Base-by-base conservation (phyloP, 805 yeast genomes). In the Geotrichum ghanense region DNA sequence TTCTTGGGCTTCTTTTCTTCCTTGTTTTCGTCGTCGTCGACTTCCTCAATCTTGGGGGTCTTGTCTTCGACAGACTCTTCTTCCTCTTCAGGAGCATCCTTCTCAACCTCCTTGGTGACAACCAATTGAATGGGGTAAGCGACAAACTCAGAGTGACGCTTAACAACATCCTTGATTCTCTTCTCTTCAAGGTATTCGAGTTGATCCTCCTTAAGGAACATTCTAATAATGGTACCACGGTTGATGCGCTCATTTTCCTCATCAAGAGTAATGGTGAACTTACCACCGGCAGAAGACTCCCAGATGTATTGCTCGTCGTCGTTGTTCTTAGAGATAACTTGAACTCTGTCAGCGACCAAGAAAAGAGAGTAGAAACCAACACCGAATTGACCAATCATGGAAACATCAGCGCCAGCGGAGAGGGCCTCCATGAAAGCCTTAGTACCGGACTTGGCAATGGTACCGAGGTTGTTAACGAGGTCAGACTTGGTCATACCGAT, bases 311-410 rank as follows among this genome's bases (percentile, higher is more conserved):
- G 99, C 70, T 92, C 97, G 68, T 92, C 99, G 64, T 92, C 99
- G 67, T 92, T 92, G 79, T 88, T 83, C 78, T 92, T 92, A 52
- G 98, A 86, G 68, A 92, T 86, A 61, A 92, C 99, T 75, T 92
- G 96, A 55, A 92, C 98, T 61, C 79, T 86, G 75, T 92, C 99
- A 62, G 98, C 97, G 67, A 92, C 98, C 75, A 92, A 79, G 85
- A 92, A 92, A 58, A 90, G 77, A 47, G 99, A 92, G 83, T 92
- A 92, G 90, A 92, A 92, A 81, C 99, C 99, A 61, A 92, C 98
- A 88, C 99, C 99, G 76, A 92, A 92, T 76, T 92, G 98, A 79
- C 99, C 99, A 74, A 92, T 92, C 98, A 92, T 92, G 55, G 97
- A 89, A 53, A 92, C 97, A 70, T 92, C 99, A 52, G 99, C 98